Evolutionary conservation across 495 filamentous ascomycete species (phyloP), one percentile per base, ranked within the genome.

Genomic region (Glonium stellatum): DNA sequence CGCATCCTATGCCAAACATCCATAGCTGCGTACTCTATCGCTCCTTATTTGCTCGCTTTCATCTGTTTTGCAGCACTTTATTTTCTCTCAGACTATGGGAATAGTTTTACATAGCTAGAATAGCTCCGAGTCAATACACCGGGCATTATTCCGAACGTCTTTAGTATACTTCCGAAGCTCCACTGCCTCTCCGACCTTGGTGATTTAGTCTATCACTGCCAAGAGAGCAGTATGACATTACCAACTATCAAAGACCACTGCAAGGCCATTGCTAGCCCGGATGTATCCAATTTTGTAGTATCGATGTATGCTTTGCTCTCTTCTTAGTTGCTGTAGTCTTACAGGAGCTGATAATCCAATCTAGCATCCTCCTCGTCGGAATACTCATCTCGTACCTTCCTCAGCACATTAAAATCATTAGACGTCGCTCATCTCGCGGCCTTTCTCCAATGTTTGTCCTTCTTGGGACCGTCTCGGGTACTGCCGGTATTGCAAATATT

Each of bases 401-500:
- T 1, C 93, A 98, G 71, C 93, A 97, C 72, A 78, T 85, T 70
- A 89, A 92, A 60, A 97, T 98, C 76, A 88, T 95, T 63, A 73
- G 80, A 44, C 83, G 90, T 36, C 83, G 87, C 52, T 92, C 88
- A 48, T 96, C 95, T n/a, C 90, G 92, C 74, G 93, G 93, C 49
- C 92, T 98, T 54, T 96, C 90, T 31, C 92, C 93, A 2, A 89
- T 89, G 67, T 98, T 95, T 67, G 82, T 98, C 59, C 84, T 97
- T 18, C 86, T 98, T 23, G 93, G 95, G 51, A 87, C 86, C 19
- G 95, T 90, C 1, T 92, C 89, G 9, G 85, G 85, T 51, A 95
- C 92, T 11, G 88, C 87, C 56, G 84, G 88, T 15, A 87, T 97
- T 69, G 88, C 87, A 15, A 97, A 97, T 68, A 95, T 98, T 69